phyloP scores from a whole-genome alignment of 169 alveolate species.

The Eimeria sp. region DNA sequence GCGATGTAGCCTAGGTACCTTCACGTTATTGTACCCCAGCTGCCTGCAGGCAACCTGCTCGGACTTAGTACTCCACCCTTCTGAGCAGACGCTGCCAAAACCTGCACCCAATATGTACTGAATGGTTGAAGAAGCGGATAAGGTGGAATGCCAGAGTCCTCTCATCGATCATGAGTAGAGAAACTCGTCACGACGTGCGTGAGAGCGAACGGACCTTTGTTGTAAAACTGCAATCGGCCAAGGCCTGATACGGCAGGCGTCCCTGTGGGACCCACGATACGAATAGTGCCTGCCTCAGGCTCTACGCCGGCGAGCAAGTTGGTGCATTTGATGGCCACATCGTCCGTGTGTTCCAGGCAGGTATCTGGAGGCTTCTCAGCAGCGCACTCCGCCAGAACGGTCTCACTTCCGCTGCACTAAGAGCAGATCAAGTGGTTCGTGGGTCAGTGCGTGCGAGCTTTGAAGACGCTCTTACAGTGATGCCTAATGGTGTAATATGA shows the following conservation, averaged over 20 bases:
- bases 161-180: no score
- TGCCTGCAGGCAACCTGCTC: constrained; percentile 93
- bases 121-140: neutral
- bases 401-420: constrained; percentile 91
- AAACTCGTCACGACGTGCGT: neutral
- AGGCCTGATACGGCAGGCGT: constrained; percentile 87
- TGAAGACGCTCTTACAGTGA: constrained; percentile 6
- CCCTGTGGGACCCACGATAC: constrained; percentile 89
- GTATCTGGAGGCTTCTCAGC: constrained; percentile 89
- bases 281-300: constrained; percentile 89
- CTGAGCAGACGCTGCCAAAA: constrained; percentile 89
- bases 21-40: constrained; percentile 89
- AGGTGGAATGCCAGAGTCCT: no score
- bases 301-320: constrained; percentile 86
- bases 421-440: neutral
- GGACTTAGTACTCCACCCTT: constrained; percentile 89
- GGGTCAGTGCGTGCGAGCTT: neutral
- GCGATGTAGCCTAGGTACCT: neutral
- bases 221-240: constrained; percentile 86
- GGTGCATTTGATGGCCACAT: constrained; percentile 91
- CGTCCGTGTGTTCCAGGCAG: constrained; percentile 91
- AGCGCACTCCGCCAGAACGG: constrained; percentile 86
- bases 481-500: neutral
- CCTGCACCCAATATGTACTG: constrained; percentile 14
- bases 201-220: constrained; percentile 54